phyloP scores from a whole-genome alignment of 176 grass and related monocot genomes.

The sorghum (Sorghum bicolor) region Sorghum_bicolor_NCBIv3 NC_012875.2:56282501-56283000 shows the following conservation, averaged over 20 bases:
- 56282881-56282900: constrained; percentile 97
- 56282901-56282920: constrained; percentile 99
- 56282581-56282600: constrained; percentile 94
- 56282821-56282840: not conserved
- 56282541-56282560: constrained; percentile 95
- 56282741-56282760: constrained; percentile 35
- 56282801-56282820: not conserved
- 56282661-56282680: constrained; percentile 94
- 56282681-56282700: constrained; percentile 85
- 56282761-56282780: constrained; percentile 11
- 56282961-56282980: constrained; percentile 88
- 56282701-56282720: constrained; percentile 73
- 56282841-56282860: constrained; percentile 1
- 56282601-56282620: constrained; percentile 88
- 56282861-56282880: constrained; percentile 50
- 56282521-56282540: constrained; percentile 67
- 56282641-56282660: constrained; percentile 75
- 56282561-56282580: constrained; percentile 97
- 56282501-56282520: constrained; percentile 71
- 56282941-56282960: constrained; percentile 83
- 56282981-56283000: constrained; percentile 81
- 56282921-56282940: constrained; percentile 96
- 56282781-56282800: not conserved
- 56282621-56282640: constrained; percentile 88
- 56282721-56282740: constrained; percentile 85